A percentile compares a stretch with the other conserved stretches of the same genome.
Evolutionary conservation across 257 asterid species (phyloP).

Genomic region (Coffea eugenioides): DNA sequence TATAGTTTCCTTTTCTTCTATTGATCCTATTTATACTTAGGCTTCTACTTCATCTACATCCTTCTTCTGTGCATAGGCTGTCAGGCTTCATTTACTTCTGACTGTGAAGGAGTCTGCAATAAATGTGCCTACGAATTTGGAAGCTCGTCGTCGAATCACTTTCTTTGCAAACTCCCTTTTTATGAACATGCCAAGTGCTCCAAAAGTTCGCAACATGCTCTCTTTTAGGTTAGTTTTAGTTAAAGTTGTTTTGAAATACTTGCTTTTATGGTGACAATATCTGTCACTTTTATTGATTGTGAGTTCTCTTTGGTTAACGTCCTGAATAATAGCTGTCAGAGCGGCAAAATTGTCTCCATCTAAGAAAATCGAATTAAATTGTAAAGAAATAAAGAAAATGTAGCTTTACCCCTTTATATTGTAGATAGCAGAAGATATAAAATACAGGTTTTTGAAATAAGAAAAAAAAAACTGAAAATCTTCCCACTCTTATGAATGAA

Average conservation of each 20-base stretch:
- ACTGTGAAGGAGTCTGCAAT: constrained; percentile 97
- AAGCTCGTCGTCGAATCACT: constrained; percentile 93
- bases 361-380: neutral
- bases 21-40: constrained; percentile 6
- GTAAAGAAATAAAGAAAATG: neutral
- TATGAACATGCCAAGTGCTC: constrained; percentile 95
- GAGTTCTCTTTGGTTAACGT: neutral
- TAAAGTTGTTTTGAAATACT: constrained; percentile 7
- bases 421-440: neutral
- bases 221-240: constrained; percentile 80
- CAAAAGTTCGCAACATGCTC: constrained; percentile 93
- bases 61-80: constrained; percentile 52
- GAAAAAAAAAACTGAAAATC: neutral
- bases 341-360: neutral
- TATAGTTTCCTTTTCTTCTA: constrained; percentile 13
- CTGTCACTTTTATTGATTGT: constrained; percentile 11
- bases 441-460: neutral
- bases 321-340: neutral
- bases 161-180: constrained; percentile 94
- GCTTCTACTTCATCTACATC: constrained; percentile 13
- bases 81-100: constrained; percentile 90
- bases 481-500: neutral
- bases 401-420: neutral
- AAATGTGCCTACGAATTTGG: constrained; percentile 88
- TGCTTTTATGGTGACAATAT: constrained; percentile 21